Evolutionary conservation across 306 rosid genomes (phyloP).

Genomic region (Carpinus fangiana): DNA sequence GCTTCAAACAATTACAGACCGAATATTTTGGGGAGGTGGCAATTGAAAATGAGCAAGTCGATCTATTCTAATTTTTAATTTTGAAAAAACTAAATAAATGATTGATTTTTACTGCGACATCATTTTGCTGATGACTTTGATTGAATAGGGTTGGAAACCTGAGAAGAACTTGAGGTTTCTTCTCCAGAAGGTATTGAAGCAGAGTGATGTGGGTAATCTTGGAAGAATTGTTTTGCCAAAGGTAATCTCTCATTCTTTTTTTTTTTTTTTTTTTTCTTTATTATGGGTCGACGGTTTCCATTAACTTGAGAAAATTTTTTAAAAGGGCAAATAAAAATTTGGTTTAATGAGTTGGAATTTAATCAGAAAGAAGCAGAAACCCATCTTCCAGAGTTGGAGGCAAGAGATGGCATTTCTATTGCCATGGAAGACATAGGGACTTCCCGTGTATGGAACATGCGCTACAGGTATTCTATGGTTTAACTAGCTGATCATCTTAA

Average conservation of each 20-base stretch:
- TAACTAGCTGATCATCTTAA: background rate
- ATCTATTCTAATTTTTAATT: background rate
- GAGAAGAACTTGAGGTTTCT: conserved; percentile 94
- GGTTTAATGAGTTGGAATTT: background rate
- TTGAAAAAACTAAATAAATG: too few relatives aligned
- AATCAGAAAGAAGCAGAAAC: conserved; percentile 94
- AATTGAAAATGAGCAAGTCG: background rate
- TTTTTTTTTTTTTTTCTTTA: background rate
- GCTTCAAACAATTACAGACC: background rate
- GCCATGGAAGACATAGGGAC: conserved; percentile 97
- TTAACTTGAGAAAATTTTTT: too few relatives aligned
- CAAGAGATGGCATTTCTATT: conserved; percentile 90
- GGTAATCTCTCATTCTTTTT: conserved; percentile 34
- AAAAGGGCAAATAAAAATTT: background rate
- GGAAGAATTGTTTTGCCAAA: conserved; percentile 96
- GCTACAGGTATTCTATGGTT: conserved; percentile 62
- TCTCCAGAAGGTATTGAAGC: conserved; percentile 93
- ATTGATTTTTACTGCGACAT: too few relatives aligned
- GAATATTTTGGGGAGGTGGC: background rate
- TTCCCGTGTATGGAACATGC: conserved; percentile 95
- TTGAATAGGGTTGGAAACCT: conserved; percentile 79
- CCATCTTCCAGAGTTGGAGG: conserved; percentile 89
- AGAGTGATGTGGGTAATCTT: conserved; percentile 93
- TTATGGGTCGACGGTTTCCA: too few relatives aligned
- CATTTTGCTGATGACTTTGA: background rate